A percentile compares a stretch with the other conserved stretches of the same genome.
These are phyloP conservation scores for Fusarium burgessii DNA, from an alignment of 2,329 filamentous ascomycete genomes.

Conservation along the genomic window DNA sequence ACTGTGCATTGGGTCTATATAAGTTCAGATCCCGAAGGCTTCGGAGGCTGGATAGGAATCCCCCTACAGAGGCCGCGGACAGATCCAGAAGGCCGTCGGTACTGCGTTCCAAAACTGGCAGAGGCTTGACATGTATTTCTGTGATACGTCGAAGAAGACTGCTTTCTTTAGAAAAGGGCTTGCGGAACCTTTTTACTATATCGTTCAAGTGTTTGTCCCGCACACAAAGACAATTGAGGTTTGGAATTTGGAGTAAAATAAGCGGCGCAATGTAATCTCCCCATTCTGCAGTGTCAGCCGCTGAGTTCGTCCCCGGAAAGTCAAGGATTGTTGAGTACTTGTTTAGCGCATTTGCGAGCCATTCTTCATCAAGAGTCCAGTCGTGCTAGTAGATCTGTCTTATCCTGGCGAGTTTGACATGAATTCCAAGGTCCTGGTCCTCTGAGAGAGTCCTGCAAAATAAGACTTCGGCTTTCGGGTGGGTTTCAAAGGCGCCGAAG, in stretches of 20 bases:
- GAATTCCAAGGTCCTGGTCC: no score
- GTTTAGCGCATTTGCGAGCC: no score
- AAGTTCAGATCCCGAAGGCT: neutral
- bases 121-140: no score
- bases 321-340: no score
- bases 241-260: neutral
- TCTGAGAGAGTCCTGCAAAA: no score
- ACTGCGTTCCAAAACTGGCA: no score
- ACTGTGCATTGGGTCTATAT: neutral
- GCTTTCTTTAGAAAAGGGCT: rapidly evolving
- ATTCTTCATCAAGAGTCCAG: no score
- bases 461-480: no score
- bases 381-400: no score
- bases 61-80: neutral
- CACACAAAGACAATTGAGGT: neutral
- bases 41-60: neutral
- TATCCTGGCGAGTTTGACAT: no score
- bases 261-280: neutral
- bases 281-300: neutral
- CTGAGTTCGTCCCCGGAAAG: no score
- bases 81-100: neutral
- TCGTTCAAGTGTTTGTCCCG: neutral
- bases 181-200: neutral
- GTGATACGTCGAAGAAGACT: neutral
- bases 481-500: no score